Evolutionary conservation across 352 stramenopile species (phyloP).

Genomic region (Phytophthora pseudosyringae): DNA sequence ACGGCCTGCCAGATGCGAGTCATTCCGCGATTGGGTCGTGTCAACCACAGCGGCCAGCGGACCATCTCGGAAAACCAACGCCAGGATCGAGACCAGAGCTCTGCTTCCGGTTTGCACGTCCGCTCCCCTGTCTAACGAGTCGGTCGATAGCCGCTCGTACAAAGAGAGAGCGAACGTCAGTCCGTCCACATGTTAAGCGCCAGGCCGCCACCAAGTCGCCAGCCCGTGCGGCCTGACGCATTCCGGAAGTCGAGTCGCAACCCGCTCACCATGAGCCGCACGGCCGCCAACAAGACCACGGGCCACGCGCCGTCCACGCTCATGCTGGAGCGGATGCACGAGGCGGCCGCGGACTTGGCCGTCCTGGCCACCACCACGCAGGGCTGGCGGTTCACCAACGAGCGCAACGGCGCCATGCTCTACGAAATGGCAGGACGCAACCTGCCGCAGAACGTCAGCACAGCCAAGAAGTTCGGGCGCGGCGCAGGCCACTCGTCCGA

Average conservation of each 20-base stretch:
- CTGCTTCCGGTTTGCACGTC: slow-evolving; percentile 4
- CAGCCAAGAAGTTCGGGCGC: slow-evolving; percentile 53
- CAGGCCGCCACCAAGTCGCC: slow-evolving; percentile 19
- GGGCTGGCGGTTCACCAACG: slow-evolving; percentile 57
- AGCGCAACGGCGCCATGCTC: slow-evolving; percentile 60
- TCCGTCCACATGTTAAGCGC: slow-evolving; percentile 41
- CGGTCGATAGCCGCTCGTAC: slow-evolving; percentile 27
- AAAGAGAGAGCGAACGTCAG: slow-evolving; percentile 35
- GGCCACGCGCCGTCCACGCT: slow-evolving; percentile 60
- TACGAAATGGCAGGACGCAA: slow-evolving; percentile 68
- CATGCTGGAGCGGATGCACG: slow-evolving; percentile 69
- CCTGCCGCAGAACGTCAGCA: slow-evolving; percentile 48
- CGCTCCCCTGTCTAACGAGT: neutral
- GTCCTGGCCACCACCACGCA: slow-evolving; percentile 49
- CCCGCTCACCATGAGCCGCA: slow-evolving; percentile 56
- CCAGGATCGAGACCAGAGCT: slow-evolving; percentile 23
- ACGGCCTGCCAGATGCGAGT: slow-evolving; percentile 14
- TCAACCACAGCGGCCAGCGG: neutral
- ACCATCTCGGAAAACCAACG: slow-evolving; percentile 3
- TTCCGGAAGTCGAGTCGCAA: slow-evolving; percentile 53
- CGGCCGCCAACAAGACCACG: slow-evolving; percentile 52
- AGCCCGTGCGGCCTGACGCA: slow-evolving; percentile 23
- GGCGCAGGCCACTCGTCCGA: slow-evolving; percentile 58
- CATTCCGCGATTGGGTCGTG: slow-evolving; percentile 24
- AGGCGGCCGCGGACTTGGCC: slow-evolving; percentile 62